A percentile compares a stretch with the other conserved stretches of the same genome.
Conservation (phyloP, 345 rosid species). For the Melaleuca quinquenervia region DNA sequence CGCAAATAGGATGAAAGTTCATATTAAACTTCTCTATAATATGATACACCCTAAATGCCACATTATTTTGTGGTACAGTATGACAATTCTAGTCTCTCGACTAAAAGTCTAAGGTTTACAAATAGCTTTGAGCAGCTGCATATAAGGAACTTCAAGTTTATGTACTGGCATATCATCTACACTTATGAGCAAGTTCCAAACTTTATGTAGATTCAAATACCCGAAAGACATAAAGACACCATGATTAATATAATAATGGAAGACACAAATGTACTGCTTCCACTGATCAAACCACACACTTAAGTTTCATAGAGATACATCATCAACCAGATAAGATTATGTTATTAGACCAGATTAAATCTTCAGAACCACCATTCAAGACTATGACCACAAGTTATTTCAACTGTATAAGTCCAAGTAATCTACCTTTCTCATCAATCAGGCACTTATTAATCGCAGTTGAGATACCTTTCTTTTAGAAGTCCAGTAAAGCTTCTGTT, state of each 20-base stretch:
- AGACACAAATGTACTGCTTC: neutral
- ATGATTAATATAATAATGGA: neutral
- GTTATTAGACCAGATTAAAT: neutral
- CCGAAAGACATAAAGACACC: neutral
- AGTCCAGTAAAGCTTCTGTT: neutral
- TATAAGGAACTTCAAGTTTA: neutral
- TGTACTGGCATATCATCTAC: neutral
- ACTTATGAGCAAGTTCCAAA: neutral
- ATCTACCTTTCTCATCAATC: neutral
- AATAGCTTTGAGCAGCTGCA: neutral
- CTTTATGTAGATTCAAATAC: neutral
- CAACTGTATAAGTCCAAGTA: neutral
- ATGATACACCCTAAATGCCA: neutral
- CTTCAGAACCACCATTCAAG: neutral
- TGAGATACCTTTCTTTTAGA: neutral
- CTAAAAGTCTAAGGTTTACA: neutral
- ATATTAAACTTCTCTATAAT: too few species aligned
- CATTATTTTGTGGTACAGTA: neutral
- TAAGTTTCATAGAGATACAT: neutral
- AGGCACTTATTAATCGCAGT: neutral
- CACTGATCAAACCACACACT: neutral
- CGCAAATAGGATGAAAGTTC: neutral
- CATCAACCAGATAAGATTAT: neutral
- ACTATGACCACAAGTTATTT: neutral
- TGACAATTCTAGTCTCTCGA: neutral